Conservation (phyloP, 768 basidiomycete genomes). For the Melanogaster broomeanus region DNA sequence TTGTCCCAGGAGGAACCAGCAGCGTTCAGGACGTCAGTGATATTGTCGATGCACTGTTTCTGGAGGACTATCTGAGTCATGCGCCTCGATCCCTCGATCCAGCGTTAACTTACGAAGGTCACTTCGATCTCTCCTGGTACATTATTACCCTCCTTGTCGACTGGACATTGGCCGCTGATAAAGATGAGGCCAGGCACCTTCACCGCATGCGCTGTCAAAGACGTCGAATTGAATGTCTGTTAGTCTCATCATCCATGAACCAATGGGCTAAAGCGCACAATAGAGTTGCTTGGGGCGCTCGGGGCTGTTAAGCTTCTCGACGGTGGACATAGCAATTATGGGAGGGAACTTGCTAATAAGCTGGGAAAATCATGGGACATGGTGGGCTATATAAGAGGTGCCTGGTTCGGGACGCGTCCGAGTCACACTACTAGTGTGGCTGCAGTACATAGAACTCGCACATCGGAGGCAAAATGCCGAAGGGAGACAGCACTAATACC, state of each 20-base stretch:
- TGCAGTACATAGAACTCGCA: too few relatives aligned
- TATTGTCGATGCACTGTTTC: slow-evolving; percentile 55
- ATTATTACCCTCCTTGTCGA: slow-evolving; percentile 44
- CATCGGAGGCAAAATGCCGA: too few relatives aligned
- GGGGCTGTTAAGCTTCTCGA: slow-evolving; percentile 53
- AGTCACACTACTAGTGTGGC: too few relatives aligned
- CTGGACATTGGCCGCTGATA: slow-evolving; percentile 57
- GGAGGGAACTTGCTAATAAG: too few relatives aligned
- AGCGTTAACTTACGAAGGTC: slow-evolving; percentile 45
- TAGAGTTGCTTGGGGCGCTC: slow-evolving; percentile 35
- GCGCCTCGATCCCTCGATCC: too few relatives aligned
- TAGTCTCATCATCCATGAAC: not conserved
- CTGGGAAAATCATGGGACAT: not conserved
- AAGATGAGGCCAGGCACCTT: slow-evolving; percentile 61
- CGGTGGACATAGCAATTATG: slow-evolving; percentile 39
- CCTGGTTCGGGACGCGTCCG: too few relatives aligned
- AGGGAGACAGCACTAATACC: too few relatives aligned
- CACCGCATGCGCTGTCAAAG: slow-evolving; percentile 47
- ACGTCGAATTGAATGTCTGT: not conserved
- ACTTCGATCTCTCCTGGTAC: slow-evolving; percentile 54
- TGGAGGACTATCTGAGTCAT: slow-evolving; percentile 17
- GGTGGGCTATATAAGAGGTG: too few relatives aligned
- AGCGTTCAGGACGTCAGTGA: slow-evolving; percentile 51
- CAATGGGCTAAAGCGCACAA: not conserved
- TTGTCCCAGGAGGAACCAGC: slow-evolving; percentile 63